Base-by-base conservation (phyloP, 106 monocot genomes). In the Dioscorea zingiberensis region DNA sequence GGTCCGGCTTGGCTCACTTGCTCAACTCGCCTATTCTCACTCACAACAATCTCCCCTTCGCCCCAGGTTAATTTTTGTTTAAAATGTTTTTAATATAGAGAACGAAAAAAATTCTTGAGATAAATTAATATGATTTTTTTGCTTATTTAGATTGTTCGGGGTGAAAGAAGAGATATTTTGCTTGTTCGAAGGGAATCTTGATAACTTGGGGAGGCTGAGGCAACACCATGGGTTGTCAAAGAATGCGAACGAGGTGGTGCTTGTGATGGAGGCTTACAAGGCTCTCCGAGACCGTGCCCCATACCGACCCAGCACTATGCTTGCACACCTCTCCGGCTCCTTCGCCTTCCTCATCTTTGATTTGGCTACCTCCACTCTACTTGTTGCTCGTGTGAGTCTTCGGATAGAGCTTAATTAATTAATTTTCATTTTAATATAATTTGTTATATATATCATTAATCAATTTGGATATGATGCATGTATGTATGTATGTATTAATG, bases 221-320 rank as follows among this genome's bases (percentile, higher is more conserved):
- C 86, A 86, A 61, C 82, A 98, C 59, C 87, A 98, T 32, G 93
- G 98, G 19, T 84, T 98, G 10, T 80, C 82, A 44, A 93, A 93
- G 82, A 82, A 65, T 5, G 71, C 83, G 23, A 74, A 89, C 48
- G 98, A 98, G 70, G 84, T 57, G 47, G n/a, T 87, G 69, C 74
- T 95, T 46, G 70, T 95, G 38, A 85, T 95, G 10, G 93, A 98
- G 73, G 98, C 98, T 25, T 98, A 98, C 73, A 93, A 98, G 75
- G 82, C 93, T 18, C 89, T 98, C 18, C 67, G 97, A 1, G 97
- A 98, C 73, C 48, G 92, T 27, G 88, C 88, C n/a, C 97, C 97
- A 1, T 86, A 89, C 64, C 86, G 88, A 11, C 76, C 92, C 5
- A 86, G 82, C 71, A 89, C 82, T 60, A 89, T 98, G 92, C 79